phyloP scores from a whole-genome alignment of 768 basidiomycete genomes.

The Serendipita indica region DNA sequence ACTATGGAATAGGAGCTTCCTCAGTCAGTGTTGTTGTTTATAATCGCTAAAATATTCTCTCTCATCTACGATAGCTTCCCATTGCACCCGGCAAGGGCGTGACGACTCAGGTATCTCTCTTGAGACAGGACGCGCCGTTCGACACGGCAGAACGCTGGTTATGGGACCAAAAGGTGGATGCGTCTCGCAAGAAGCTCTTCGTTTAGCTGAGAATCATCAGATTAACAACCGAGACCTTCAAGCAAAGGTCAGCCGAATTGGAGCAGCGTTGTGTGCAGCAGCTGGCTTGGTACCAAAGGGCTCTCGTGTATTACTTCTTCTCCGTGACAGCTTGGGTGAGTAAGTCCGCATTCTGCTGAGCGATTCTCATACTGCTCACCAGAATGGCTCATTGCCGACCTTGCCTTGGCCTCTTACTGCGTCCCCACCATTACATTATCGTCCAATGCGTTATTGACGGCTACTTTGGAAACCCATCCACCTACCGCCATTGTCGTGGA shows the following conservation, averaged over 20 bases:
- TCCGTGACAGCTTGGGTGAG: slow-evolving; percentile 68
- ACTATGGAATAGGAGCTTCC: slow-evolving; percentile 74
- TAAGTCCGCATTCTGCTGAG: neutral
- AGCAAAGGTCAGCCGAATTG: slow-evolving; percentile 55
- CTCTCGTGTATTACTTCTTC: slow-evolving; percentile 56
- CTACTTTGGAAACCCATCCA: slow-evolving; percentile 46
- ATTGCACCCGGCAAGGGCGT: neutral
- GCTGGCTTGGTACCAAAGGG: slow-evolving; percentile 40
- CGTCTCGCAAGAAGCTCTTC: neutral
- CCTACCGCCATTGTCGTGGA: slow-evolving; percentile 64
- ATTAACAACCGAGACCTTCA: slow-evolving; percentile 59
- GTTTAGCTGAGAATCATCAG: slow-evolving; percentile 23
- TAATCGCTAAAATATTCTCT: slow-evolving; percentile 15
- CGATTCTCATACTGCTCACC: slow-evolving; percentile 13
- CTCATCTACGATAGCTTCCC: neutral
- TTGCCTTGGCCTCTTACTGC: slow-evolving; percentile 58
- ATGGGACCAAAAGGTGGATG: neutral
- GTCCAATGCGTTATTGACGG: slow-evolving; percentile 44
- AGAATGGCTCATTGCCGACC: slow-evolving; percentile 71
- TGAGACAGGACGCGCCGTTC: neutral
- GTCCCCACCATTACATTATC: slow-evolving; percentile 53
- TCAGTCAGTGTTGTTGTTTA: slow-evolving; percentile 46
- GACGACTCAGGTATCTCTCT: neutral
- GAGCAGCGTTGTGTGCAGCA: slow-evolving; percentile 50
- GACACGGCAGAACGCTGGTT: neutral